phyloP scores from a whole-genome alignment of 1,284 basidiomycete species.

The Ceraceosorus guamensis region DNA sequence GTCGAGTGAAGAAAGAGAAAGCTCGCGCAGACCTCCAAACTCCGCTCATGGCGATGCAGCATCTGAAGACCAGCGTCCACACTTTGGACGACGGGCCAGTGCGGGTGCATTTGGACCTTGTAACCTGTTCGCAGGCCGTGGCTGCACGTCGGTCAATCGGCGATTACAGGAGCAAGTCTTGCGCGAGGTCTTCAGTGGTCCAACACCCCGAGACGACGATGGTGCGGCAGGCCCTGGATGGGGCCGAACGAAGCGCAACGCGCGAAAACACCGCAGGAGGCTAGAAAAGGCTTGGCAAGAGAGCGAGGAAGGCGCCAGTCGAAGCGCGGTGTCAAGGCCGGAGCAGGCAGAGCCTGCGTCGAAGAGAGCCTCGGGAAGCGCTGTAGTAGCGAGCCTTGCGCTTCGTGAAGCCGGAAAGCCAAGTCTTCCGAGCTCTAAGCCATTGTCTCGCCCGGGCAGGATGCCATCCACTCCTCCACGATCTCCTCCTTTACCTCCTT shows the following conservation, averaged over 20 bases:
- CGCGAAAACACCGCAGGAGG: conserved; percentile 27
- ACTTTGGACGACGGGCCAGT: background rate
- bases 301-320: conserved; percentile 25
- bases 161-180: conserved; percentile 44
- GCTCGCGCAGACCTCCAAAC: background rate
- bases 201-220: conserved; percentile 25
- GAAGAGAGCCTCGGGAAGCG: too few relatives aligned
- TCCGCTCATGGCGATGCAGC: background rate
- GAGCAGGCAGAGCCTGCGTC: too few relatives aligned
- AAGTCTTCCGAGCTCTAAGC: too few relatives aligned
- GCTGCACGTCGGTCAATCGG: conserved; percentile 45
- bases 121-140: conserved; percentile 25
- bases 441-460: too few relatives aligned
- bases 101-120: background rate
- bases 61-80: background rate
- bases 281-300: conserved; percentile 41
- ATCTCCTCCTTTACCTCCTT: too few relatives aligned
- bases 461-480: too few relatives aligned
- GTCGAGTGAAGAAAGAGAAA: background rate
- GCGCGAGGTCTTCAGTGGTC: conserved; percentile 43
- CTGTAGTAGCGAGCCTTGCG: too few relatives aligned
- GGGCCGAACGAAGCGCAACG: conserved; percentile 14
- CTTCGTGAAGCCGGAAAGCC: too few relatives aligned
- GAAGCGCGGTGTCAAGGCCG: background rate
- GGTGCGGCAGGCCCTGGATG: background rate